Evolutionary conservation across 2,329 filamentous ascomycete species (phyloP).

Genomic region (Arthrobotrys sinensis): DNA sequence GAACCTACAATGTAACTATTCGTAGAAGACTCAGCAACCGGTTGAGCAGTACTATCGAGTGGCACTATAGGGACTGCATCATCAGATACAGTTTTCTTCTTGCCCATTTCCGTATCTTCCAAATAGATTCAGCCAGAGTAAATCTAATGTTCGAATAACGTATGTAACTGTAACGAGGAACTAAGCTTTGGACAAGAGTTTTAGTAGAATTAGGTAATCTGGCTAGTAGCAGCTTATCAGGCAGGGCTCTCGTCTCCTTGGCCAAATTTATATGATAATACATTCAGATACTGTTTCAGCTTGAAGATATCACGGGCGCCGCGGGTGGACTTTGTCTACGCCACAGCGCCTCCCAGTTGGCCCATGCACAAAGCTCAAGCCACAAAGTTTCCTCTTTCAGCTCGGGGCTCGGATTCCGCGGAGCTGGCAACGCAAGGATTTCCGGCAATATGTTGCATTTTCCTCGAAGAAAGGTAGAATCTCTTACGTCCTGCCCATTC

Average conservation of each 20-base stretch:
- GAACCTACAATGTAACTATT: conserved; percentile 39
- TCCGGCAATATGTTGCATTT: conserved; percentile 9
- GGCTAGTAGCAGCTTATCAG: not conserved
- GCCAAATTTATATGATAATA: conserved; percentile 12
- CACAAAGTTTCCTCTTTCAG: conserved; percentile 30
- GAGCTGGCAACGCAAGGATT: conserved; percentile 8
- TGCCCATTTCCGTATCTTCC: conserved; percentile 6
- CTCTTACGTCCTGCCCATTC: not conserved
- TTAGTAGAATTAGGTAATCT: not conserved
- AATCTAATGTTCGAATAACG: not conserved
- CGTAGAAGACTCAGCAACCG: not conserved
- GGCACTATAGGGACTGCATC: conserved; percentile 3
- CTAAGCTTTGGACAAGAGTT: conserved; percentile 3
- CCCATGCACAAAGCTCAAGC: not conserved
- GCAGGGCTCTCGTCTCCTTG: not conserved
- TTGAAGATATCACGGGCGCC: not conserved
- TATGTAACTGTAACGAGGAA: not conserved
- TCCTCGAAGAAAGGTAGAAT: not conserved
- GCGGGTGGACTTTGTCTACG: conserved; percentile 1
- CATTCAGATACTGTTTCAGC: not conserved
- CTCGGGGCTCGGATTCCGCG: conserved; percentile 38
- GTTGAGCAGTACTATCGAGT: not conserved
- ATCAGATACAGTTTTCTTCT: not conserved
- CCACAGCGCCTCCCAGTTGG: conserved; percentile 6
- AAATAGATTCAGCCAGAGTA: too few species aligned